Evolutionary conservation across 2,329 filamentous ascomycete genomes (phyloP).

Genomic region (Ilyonectria sp.): DNA sequence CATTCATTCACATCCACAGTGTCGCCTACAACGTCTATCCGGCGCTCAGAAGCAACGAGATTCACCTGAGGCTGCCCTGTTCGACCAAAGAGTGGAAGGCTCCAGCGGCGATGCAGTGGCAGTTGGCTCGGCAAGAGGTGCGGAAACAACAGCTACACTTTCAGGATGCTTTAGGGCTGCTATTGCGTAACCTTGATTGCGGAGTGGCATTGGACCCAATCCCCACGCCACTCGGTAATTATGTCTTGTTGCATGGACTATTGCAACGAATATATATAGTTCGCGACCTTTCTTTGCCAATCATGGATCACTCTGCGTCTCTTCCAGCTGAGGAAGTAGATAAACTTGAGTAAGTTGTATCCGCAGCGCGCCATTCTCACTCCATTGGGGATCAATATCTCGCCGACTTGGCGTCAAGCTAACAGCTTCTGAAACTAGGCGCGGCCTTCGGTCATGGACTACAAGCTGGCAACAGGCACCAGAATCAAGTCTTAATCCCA

Average conservation of each 20-base stretch:
- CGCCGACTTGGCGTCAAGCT: neutral
- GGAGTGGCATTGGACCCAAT: constrained; percentile 52
- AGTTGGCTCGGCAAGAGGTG: constrained; percentile 45
- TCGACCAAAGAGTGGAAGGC: constrained; percentile 57
- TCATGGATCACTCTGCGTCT: constrained; percentile 50
- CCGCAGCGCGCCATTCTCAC: neutral
- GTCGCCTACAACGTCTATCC: constrained; percentile 58
- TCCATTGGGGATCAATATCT: neutral
- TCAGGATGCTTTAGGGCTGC: constrained; percentile 53
- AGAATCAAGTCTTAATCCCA: constrained; percentile 57
- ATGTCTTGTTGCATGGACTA: constrained; percentile 55
- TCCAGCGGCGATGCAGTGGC: constrained; percentile 49
- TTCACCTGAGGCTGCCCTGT: constrained; percentile 53
- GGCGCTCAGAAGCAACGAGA: constrained; percentile 54
- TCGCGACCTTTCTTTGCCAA: constrained; percentile 54
- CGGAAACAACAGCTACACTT: constrained; percentile 54
- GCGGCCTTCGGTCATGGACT: constrained; percentile 56
- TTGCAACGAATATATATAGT: constrained; percentile 58
- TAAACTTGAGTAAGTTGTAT: constrained; percentile 52
- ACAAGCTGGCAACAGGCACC: constrained; percentile 57
- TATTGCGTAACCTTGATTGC: constrained; percentile 50
- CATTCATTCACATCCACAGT: constrained; percentile 57
- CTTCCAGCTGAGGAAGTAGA: constrained; percentile 54
- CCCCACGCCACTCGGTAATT: constrained; percentile 56
- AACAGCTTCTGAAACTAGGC: constrained; percentile 36